phyloP scores from a whole-genome alignment of 495 filamentous ascomycete species.

The Neurospora discreta region DNA sequence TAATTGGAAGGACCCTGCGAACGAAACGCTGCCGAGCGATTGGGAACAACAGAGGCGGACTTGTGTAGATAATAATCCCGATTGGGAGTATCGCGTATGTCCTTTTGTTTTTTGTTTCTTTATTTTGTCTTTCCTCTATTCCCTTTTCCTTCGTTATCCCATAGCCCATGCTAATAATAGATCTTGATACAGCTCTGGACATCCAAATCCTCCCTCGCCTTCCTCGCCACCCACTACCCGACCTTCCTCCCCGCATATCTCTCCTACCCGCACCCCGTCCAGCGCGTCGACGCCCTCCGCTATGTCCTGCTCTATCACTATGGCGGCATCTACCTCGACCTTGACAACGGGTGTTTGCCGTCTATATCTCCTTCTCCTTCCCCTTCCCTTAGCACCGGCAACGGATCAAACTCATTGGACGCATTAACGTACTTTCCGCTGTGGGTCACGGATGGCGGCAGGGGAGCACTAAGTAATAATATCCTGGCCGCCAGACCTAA shows the following conservation, averaged over 20 bases:
- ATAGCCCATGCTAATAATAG: neutral
- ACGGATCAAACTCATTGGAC: neutral
- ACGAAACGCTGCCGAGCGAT: conserved; percentile 56
- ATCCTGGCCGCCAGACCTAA: conserved; percentile 71
- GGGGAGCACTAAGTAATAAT: conserved; percentile 84
- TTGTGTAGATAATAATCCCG: conserved; percentile 64
- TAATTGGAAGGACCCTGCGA: conserved; percentile 35
- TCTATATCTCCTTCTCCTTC: neutral
- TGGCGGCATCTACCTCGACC: conserved; percentile 80
- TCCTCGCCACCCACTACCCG: conserved; percentile 65
- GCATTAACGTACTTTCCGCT: conserved; percentile 71
- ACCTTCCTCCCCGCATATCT: conserved; percentile 84
- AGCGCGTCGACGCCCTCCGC: conserved; percentile 77
- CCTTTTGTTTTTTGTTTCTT: neutral
- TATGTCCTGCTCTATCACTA: conserved; percentile 80
- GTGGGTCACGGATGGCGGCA: conserved; percentile 69
- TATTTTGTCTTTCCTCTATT: neutral
- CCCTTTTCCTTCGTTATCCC: neutral
- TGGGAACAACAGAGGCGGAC: conserved; percentile 65
- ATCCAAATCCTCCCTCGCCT: conserved; percentile 59
- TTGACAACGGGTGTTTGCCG: conserved; percentile 55
- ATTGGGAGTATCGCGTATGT: conserved; percentile 72
- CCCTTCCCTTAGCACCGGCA: too few relatives aligned
- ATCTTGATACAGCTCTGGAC: conserved; percentile 62
- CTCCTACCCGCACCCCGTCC: conserved; percentile 68